Percentiles rank a stretch among this genome's conserved stretches.
phyloP scores from a whole-genome alignment of 129 eudicot genomes.

The Rutidosis leptorrhynchoides region DNA sequence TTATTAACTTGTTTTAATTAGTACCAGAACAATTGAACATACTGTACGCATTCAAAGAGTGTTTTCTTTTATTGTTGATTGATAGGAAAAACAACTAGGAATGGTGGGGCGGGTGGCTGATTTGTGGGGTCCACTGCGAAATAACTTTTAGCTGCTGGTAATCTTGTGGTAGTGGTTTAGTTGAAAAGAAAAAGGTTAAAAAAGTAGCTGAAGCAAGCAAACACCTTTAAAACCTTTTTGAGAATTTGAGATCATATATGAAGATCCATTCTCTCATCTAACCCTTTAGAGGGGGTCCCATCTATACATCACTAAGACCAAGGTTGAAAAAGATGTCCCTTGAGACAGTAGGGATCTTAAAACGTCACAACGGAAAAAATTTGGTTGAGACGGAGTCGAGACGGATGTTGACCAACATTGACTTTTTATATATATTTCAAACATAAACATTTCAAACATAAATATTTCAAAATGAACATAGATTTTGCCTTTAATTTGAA shows the following conservation, averaged over 20 bases:
- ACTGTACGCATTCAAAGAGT: background rate
- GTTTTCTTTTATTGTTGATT: background rate
- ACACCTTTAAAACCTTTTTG: constrained; percentile 22
- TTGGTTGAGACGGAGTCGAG: too few species aligned
- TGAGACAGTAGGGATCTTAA: too few species aligned
- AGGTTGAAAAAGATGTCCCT: too few species aligned
- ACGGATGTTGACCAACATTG: too few species aligned
- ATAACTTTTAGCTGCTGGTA: constrained; percentile 29
- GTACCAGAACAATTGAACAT: constrained; percentile 4
- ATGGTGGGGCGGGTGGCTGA: constrained; percentile 2
- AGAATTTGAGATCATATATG: constrained; percentile 24
- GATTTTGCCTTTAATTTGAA: too few species aligned
- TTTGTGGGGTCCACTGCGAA: constrained; percentile 29
- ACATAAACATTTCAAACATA: too few species aligned
- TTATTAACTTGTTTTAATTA: constrained; percentile 18
- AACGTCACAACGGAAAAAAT: too few species aligned
- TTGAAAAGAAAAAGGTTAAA: constrained; percentile 32
- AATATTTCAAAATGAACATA: too few species aligned
- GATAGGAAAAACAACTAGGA: too few species aligned
- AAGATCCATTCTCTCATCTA: background rate
- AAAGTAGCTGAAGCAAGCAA: constrained; percentile 32
- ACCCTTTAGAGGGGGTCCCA: constrained; percentile 4
- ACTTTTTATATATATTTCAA: too few species aligned
- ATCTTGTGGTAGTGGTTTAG: constrained; percentile 29
- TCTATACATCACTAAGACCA: too few species aligned